Base-by-base conservation (phyloP, 106 monocot species). In the Dioscorea dumetorum region DNA sequence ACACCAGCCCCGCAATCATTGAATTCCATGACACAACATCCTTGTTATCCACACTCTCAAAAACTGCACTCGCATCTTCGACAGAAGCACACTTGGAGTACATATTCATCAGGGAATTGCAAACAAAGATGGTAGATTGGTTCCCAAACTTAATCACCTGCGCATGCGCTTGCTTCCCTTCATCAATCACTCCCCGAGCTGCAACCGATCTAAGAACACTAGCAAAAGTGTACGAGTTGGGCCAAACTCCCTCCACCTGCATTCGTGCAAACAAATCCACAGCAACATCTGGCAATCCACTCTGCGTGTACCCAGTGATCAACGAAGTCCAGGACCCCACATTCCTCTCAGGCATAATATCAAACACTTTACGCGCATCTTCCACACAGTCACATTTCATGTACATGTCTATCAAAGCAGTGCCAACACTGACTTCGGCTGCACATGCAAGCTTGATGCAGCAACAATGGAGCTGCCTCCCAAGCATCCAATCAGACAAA, bases 61-160 rank as follows among this genome's bases (percentile, higher is more conserved):
- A 95, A 12, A 91, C 70, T 60, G 7, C 12, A 58, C 41, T 70
- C 0, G 82, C 79, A 12, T 84, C 77, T 17, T 34, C 52, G 19
- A 83, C 71, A 2, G 54, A 16, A 9, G 80, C 64, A 57, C 85
- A 91, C 51, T 91, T 95, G 4, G 81, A 80, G 71, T 95, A 91
- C 91, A 95, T 91, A 65, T 75, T 90, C 33, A 95, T 74, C 73
- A 95, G 70, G 10, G 88, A 77, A 61, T 87, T 91, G 58, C 81
- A 76, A 2, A 88, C 88, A 16, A 82, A 79, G 12, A 81, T 58
- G 3, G 83, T 58, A 1, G 75, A 67, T 58, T 76, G 58, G 13
- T 69, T 63, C 33, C 91, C 88, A 10, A 69, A 72, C 24, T 83
- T 85, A 21, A 88, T 62, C 16, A 83, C 5, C 18, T 72, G 73